Evolutionary conservation across 2,329 filamentous ascomycete species (phyloP), one percentile per base, ranked within the genome.

Genomic region (Pezicula carpinea): DNA sequence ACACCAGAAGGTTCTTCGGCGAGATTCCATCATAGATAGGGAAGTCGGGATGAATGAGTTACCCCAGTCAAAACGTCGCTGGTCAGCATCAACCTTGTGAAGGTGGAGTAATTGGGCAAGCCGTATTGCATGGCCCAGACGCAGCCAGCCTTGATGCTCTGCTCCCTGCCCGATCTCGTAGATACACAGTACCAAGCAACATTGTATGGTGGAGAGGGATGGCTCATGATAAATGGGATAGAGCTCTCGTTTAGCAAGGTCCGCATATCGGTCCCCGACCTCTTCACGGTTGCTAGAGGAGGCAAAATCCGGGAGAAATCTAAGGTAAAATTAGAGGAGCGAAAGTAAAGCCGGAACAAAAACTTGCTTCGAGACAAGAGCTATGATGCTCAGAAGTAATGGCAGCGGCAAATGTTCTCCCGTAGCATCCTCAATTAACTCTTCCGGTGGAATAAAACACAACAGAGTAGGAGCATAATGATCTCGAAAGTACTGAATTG

Each of bases 91-190:
- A 14, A 33, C 15, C 31, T 34, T 43, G 31, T 43, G 41, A 13
- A 43, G 18, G 29, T 43, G 41, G 10, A 43, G 31, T 11, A 43
- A 29, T 21, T 43, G 41, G 26, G 41, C 26, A 5, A 43, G 26
- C 26, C 41, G 17, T 21, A 43, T 34, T 19, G 41, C 41, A 43
- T 43, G 41, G 15, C 41, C 41, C 15, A 43, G 26, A 19, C 41
- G 41, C 6, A 43, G 31, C 41, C 41, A 43, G 8, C 41, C 41
- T 22, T 34, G 41, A 26, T 43, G 41, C 15, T 43, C 41, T 19
- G 32, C 26, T 11, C 41, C 41, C 5, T 34, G 29, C 6, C 41
- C 41, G 15, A 43, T 19, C 26, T 43, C 41, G 33, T 43, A 43
- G 18, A 43, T 21, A 22, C 26, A 43, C 11, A 43, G 41, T 14